Percentiles rank a stretch among this genome's conserved stretches.
phyloP scores from a whole-genome alignment of 345 rosid genomes.

The Microthlaspi erraticum region DNA sequence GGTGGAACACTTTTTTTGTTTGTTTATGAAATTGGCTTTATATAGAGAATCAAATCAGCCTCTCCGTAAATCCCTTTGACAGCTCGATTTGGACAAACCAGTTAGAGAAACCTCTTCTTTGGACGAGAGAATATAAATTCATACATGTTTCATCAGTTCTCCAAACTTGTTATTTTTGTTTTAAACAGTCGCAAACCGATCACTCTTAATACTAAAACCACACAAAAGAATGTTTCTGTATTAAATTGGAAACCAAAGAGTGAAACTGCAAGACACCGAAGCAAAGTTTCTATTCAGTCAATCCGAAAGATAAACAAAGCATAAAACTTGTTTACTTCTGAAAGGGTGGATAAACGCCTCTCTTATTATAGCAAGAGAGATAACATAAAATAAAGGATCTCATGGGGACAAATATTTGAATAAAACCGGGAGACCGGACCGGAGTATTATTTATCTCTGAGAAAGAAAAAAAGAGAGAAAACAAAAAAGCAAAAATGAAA shows the following conservation, averaged over 20 bases:
- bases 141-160: constrained; percentile 13
- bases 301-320: background rate
- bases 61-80: constrained; percentile 33
- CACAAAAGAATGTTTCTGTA: background rate
- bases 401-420: background rate
- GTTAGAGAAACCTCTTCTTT: constrained; percentile 9
- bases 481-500: background rate
- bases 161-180: background rate
- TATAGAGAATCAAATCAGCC: constrained; percentile 19
- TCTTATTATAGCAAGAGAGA: too few species aligned
- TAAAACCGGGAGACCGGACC: too few species aligned
- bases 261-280: background rate
- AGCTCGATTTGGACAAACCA: constrained; percentile 20
- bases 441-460: too few species aligned
- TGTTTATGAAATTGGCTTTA: background rate
- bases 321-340: background rate
- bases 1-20: constrained; percentile 32
- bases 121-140: constrained; percentile 16
- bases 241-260: background rate
- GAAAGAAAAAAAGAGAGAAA: background rate
- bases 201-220: background rate
- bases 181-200: background rate
- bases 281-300: background rate
- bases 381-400: too few species aligned
- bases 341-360: too few species aligned